A percentile compares a stretch with the other conserved stretches of the same genome.
Conservation (phyloP, 192 early-diverging fungal genomes). For the Diversispora eburnea region DNA sequence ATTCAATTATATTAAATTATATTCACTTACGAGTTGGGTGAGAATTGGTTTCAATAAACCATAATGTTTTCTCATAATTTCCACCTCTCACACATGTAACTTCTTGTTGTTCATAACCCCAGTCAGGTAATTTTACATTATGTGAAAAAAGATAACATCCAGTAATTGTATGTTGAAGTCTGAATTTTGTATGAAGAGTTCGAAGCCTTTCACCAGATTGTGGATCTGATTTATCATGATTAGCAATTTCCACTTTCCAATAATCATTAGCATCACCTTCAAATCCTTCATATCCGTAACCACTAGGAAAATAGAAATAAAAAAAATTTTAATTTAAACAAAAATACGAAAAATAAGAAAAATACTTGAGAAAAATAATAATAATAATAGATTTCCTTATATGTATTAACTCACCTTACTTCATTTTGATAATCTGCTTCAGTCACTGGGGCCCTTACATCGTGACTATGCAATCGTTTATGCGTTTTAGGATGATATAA, state of each 20-base stretch:
- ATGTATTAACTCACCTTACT: constrained; percentile 46
- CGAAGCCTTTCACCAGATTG: constrained; percentile 54
- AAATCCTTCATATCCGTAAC: constrained; percentile 68
- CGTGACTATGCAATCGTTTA: constrained; percentile 71
- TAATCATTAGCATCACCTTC: constrained; percentile 89
- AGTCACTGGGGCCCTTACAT: constrained; percentile 62
- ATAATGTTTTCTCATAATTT: constrained; percentile 63
- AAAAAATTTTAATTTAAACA: not conserved
- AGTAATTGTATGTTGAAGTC: constrained; percentile 68
- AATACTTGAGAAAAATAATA: not conserved
- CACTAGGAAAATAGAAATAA: constrained; percentile 31
- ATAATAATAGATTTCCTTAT: not conserved
- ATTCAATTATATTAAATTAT: too few species aligned
- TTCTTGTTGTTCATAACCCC: constrained; percentile 90
- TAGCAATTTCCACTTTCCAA: constrained; percentile 80
- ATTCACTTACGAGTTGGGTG: constrained; percentile 41
- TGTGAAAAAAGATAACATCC: constrained; percentile 82
- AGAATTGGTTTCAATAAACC: constrained; percentile 72
- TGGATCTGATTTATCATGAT: constrained; percentile 46
- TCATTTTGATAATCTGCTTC: constrained; percentile 73
- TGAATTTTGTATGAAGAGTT: constrained; percentile 65
- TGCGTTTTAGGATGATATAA: constrained; percentile 63
- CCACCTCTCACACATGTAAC: constrained; percentile 89
- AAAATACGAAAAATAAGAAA: too few species aligned
- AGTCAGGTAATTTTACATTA: constrained; percentile 78